Percentiles rank a stretch among this genome's conserved stretches.
Conservation (phyloP, 306 rosid genomes). For the Dalbergia cochinchinensis region DNA sequence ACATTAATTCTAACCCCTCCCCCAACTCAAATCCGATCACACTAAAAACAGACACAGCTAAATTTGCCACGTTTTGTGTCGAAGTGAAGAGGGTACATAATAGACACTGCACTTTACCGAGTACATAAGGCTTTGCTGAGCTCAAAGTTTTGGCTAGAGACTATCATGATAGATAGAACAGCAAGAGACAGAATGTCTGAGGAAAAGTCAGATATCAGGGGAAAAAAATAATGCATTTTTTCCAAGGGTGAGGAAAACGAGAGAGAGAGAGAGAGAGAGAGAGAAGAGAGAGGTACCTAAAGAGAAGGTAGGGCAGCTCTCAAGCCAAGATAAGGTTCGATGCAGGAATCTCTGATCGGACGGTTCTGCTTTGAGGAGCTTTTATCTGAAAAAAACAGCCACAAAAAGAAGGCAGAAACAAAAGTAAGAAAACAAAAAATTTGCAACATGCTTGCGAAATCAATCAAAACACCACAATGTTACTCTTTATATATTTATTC, state of each 20-base stretch:
- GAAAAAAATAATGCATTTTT: constrained; percentile 46
- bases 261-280: neutral
- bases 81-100: constrained; percentile 29
- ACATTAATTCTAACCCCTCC: no score
- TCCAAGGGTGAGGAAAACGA: constrained; percentile 36
- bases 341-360: constrained; percentile 45
- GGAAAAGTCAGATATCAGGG: constrained; percentile 46
- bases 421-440: neutral
- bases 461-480: neutral
- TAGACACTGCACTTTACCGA: neutral
- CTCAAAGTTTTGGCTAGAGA: constrained; percentile 43
- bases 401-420: neutral
- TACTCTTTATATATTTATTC: no score
- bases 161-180: constrained; percentile 49
- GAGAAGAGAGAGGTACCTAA: constrained; percentile 41
- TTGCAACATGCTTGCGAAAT: neutral
- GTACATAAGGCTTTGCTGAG: constrained; percentile 18
- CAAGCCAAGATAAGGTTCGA: constrained; percentile 41
- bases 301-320: constrained; percentile 55
- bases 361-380: constrained; percentile 32
- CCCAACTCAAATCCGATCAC: no score
- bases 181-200: constrained; percentile 57
- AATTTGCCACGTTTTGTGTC: constrained; percentile 42
- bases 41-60: no score
- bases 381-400: constrained; percentile 27